These are phyloP conservation scores for Candolleomyces aberdarensis DNA, from an alignment of 768 basidiomycete species.

Conservation along the genomic window DNA sequence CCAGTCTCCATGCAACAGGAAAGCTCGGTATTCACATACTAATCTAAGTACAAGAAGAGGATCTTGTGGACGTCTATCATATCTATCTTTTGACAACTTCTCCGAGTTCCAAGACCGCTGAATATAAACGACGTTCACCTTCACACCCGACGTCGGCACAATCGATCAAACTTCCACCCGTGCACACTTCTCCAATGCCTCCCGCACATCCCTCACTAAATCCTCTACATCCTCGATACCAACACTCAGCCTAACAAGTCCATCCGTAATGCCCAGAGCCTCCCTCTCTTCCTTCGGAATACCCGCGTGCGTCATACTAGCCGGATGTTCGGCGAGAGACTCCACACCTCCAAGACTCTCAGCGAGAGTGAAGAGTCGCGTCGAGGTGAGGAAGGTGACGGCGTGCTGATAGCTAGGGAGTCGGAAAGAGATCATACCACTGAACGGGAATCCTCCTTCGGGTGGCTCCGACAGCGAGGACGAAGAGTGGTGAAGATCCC, in stretches of 20 bases:
- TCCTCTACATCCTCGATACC: conserved; percentile 71
- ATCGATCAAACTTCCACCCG: too few species aligned
- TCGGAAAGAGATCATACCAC: conserved; percentile 87
- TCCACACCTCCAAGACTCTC: conserved; percentile 93
- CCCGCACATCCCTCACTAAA: too few species aligned
- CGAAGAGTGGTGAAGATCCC: conserved; percentile 16
- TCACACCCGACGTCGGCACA: too few species aligned
- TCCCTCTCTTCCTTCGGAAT: conserved; percentile 68
- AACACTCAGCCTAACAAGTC: conserved; percentile 76
- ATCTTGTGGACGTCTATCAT: too few species aligned
- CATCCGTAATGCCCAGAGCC: conserved; percentile 71
- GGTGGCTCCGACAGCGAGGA: conserved; percentile 2
- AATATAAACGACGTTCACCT: too few species aligned
- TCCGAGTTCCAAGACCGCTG: too few species aligned
- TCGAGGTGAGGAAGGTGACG: conserved; percentile 61
- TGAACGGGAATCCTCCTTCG: conserved; percentile 75
- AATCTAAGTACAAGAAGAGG: too few species aligned
- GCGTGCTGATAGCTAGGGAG: conserved; percentile 57
- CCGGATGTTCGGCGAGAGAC: conserved; percentile 83
- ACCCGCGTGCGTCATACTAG: conserved; percentile 84
- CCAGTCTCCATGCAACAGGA: too few species aligned
- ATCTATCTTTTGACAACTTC: too few species aligned
- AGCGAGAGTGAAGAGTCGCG: conserved; percentile 74
- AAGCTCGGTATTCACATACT: too few species aligned
- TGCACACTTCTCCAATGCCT: too few species aligned